phyloP scores from a whole-genome alignment of 2,329 filamentous ascomycete species.

The Ophiostoma quercus region DNA sequence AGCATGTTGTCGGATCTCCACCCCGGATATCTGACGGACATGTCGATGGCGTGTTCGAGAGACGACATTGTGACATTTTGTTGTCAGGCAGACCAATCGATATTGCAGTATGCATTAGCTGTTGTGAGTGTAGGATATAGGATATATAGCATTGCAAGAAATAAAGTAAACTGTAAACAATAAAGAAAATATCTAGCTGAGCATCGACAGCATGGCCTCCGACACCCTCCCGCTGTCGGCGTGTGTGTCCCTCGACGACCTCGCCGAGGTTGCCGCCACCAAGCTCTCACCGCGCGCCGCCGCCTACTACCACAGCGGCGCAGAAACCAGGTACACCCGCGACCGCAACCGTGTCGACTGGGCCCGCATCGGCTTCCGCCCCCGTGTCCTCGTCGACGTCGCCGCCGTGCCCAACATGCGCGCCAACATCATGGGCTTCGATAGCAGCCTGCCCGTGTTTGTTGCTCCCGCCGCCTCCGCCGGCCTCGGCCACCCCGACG shows the following conservation, averaged over 20 bases:
- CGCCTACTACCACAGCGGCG: constrained; percentile 21
- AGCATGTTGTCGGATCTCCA: not conserved
- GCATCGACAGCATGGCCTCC: not conserved
- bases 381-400: constrained; percentile 23
- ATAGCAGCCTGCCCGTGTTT: constrained; percentile 24
- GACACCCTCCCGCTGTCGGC: constrained; percentile 18
- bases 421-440: constrained; percentile 21
- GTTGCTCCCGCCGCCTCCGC: constrained; percentile 24
- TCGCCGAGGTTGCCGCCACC: constrained; percentile 16
- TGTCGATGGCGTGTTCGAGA: not conserved
- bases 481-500: constrained; percentile 24
- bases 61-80: not conserved
- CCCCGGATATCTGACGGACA: not conserved
- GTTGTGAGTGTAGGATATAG: not conserved
- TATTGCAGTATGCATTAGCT: not conserved
- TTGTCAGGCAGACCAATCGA: not conserved
- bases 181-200: not conserved
- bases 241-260: constrained; percentile 23
- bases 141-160: not conserved
- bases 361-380: constrained; percentile 22
- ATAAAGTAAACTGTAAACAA: not conserved
- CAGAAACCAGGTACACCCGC: constrained; percentile 18
- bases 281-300: constrained; percentile 20
- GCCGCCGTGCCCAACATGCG: constrained; percentile 11
- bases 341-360: constrained; percentile 23